These are phyloP conservation scores for Silene coronaria DNA, from an alignment of 179 eudicot genomes.

Conservation along the genomic window DNA sequence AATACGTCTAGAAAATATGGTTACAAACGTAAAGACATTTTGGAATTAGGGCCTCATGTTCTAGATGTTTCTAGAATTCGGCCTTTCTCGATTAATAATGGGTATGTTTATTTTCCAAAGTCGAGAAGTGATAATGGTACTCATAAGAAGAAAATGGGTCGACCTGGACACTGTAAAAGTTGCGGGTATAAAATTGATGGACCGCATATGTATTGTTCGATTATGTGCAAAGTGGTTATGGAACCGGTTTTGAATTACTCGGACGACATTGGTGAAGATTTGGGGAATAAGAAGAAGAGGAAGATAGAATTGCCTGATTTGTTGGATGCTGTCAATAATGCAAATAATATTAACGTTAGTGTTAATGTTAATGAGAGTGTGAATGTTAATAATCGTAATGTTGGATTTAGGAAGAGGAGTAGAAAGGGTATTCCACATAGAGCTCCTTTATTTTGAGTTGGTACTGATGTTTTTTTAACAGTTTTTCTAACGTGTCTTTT, in stretches of 20 bases:
- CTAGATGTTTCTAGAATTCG: constrained; percentile 2
- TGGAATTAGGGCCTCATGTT: neutral
- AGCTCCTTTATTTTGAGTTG: constrained; percentile 6
- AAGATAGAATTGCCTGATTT: neutral
- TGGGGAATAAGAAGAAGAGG: neutral
- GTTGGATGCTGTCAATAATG: neutral
- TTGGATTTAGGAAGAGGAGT: constrained; percentile 3
- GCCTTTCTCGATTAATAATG: neutral
- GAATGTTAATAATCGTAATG: neutral
- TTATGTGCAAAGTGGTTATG: neutral
- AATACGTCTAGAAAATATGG: constrained; percentile 4
- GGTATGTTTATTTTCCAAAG: neutral
- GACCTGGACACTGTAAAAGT: neutral
- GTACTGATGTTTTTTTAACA: too few species aligned
- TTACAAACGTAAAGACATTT: neutral
- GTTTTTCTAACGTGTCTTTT: too few species aligned
- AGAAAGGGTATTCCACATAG: constrained; percentile 14
- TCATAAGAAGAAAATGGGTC: neutral
- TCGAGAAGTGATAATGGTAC: neutral
- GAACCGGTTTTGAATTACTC: neutral
- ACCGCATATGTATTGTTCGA: neutral
- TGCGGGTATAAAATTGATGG: neutral
- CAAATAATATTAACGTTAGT: neutral
- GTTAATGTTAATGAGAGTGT: neutral
- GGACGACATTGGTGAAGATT: neutral